A percentile compares a stretch with the other conserved stretches of the same genome.
phyloP scores from a whole-genome alignment of 2,329 filamentous ascomycete species.

The Fusarium oxysporum region DNA sequence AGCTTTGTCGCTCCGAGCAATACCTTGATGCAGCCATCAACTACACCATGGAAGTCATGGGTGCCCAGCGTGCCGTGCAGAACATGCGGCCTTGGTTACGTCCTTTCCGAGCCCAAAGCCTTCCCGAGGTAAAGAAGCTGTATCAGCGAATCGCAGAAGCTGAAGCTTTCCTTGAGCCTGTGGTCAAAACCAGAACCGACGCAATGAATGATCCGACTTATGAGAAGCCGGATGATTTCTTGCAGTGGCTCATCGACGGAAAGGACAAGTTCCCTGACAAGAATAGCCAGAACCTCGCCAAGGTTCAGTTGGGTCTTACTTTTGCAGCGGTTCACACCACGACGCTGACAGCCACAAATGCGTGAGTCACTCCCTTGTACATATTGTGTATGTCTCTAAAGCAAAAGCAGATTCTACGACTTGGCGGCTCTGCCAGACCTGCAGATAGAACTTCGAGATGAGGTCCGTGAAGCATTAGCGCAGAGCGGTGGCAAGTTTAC shows the following conservation, averaged over 20 bases:
- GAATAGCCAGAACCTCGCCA: not conserved
- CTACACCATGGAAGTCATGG: constrained; percentile 3
- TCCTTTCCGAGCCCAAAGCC: accelerated
- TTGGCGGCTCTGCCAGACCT: not conserved
- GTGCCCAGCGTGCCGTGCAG: not conserved
- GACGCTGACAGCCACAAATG: not conserved
- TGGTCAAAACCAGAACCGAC: not conserved
- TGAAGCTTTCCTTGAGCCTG: not conserved
- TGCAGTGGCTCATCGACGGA: not conserved
- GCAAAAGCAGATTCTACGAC: not conserved
- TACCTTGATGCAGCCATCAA: not conserved
- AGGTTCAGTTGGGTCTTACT: not conserved
- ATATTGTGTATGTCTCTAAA: not conserved
- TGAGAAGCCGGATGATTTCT: not conserved
- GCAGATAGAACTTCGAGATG: not conserved
- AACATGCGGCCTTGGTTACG: not conserved
- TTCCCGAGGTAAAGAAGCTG: not conserved
- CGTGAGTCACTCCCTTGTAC: not conserved
- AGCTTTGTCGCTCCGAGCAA: constrained; percentile 1
- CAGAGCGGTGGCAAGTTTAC: not conserved
- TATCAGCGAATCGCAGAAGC: not conserved
- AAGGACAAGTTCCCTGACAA: not conserved
- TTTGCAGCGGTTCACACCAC: constrained; percentile 5
- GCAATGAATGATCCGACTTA: not conserved
- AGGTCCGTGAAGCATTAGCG: not conserved